Evolutionary conservation across 2,329 filamentous ascomycete genomes (phyloP), one percentile per base, ranked within the genome.

Genomic region (Annulohypoxylon truncatum): DNA sequence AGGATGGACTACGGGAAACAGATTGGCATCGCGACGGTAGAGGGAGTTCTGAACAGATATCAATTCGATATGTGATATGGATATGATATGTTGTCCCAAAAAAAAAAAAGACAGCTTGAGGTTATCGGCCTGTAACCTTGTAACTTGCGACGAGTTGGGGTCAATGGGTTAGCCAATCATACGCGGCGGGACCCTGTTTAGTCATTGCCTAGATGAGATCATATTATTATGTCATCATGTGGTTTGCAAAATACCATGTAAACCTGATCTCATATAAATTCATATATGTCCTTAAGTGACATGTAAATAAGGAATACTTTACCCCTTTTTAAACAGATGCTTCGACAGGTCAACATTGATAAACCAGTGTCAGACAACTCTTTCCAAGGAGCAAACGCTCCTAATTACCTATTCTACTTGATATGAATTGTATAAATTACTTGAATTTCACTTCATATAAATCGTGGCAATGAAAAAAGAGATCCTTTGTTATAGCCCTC

Each of bases 401-500:
- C 38, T 42, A 18, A 28, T 33, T 58, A 48, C 51, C 44, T 28
- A 42, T 53, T 35, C 42, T 53, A 60, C 42, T 40, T 10, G 8
- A 33, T 35, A 18, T 22, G 53, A 28, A 51, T 50, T 61, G 63
- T 63, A 48, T 46, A 51, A n/a, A n/a, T 22, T 31, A 10, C 8
- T 31, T 38, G 35, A 15, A 38, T n/a, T 38, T 5, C 2, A 18
- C 18, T 54, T 54, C 24, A 42, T 20, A 22, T 42, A 29, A 57
- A 40, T 46, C 51, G 66, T 68, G 67, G 61, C 66, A 55, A 68
- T 40, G 8, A 24, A 22, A n/a, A 29, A 10, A 24, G 6, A 52
- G 64, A n/a, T 63, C 70, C 71, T 74, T 72, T 74, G 61, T 57
- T 28, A n/a, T 24, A 31, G 15, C 46, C 28, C 52, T 54, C 12